These are phyloP conservation scores for Tetracladium maxilliforme DNA, from an alignment of 2,329 filamentous ascomycete species.

Conservation along the genomic window DNA sequence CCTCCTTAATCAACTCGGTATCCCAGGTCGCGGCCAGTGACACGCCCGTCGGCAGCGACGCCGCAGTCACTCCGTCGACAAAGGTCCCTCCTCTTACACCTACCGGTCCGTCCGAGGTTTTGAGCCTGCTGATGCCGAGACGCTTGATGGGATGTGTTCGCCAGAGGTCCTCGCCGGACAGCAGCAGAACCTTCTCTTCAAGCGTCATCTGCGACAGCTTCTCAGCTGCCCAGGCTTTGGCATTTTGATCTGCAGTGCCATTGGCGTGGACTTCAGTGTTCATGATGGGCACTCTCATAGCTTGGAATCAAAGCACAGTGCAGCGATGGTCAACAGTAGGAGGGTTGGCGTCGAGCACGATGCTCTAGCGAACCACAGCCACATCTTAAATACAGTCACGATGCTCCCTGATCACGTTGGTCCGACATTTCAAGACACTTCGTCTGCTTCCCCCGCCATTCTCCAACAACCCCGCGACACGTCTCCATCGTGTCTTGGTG, in stretches of 20 bases:
- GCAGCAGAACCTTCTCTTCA: slow-evolving; percentile 14
- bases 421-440: too few relatives aligned
- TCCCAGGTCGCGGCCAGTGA: slow-evolving; percentile 15
- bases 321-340: slow-evolving; percentile 27
- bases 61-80: slow-evolving; percentile 33
- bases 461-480: too few relatives aligned
- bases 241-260: too few relatives aligned
- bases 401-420: too few relatives aligned
- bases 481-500: too few relatives aligned
- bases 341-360: slow-evolving; percentile 19
- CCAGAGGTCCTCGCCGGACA: slow-evolving; percentile 13
- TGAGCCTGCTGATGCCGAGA: slow-evolving; percentile 12
- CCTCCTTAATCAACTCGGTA: slow-evolving; percentile 8
- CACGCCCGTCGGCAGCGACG: slow-evolving; percentile 12
- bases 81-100: slow-evolving; percentile 13
- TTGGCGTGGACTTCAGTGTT: not conserved
- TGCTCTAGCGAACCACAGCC: slow-evolving; percentile 21
- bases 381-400: too few relatives aligned
- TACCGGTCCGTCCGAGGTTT: slow-evolving; percentile 18
- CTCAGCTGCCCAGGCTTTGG: too few relatives aligned
- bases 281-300: not conserved
- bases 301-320: slow-evolving; percentile 24
- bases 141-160: slow-evolving; percentile 11
- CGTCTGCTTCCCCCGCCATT: too few relatives aligned
- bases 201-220: slow-evolving; percentile 12